Conservation (phyloP, 192 early-diverging fungal species). For the Coemansia sp. region DNA sequence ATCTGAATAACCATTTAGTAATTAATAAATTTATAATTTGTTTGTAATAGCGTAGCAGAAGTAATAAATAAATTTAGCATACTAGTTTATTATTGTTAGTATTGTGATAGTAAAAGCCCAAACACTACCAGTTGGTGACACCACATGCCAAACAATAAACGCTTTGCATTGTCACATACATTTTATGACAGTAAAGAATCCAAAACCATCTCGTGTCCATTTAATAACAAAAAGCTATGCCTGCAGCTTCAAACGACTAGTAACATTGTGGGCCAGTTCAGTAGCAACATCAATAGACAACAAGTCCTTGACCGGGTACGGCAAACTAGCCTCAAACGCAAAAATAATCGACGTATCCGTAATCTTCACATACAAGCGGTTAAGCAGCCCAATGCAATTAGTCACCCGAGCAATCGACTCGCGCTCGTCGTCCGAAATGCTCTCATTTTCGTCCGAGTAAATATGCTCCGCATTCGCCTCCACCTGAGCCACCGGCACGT, state of each 20-base stretch:
- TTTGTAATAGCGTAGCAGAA: too few species aligned
- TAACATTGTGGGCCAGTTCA: conserved; percentile 45
- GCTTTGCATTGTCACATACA: too few species aligned
- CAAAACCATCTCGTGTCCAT: background rate
- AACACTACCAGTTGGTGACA: too few species aligned
- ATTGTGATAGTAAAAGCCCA: too few species aligned
- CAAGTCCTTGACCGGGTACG: conserved; percentile 64
- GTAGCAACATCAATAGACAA: conserved; percentile 52
- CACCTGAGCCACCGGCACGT: conserved; percentile 58
- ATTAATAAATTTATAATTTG: too few species aligned
- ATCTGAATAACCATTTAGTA: too few species aligned
- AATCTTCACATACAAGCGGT: conserved; percentile 75
- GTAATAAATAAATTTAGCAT: too few species aligned
- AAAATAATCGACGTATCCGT: conserved; percentile 88
- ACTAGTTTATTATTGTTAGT: too few species aligned
- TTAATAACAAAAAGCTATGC: conserved; percentile 1
- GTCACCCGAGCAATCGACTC: conserved; percentile 84
- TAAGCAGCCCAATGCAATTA: conserved; percentile 84
- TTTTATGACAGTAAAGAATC: background rate
- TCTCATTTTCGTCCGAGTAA: conserved; percentile 87
- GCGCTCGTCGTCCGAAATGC: conserved; percentile 71
- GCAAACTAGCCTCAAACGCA: conserved; percentile 82
- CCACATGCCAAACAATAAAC: too few species aligned
- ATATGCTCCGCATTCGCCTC: conserved; percentile 79
- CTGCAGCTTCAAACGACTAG: conserved; percentile 29